These are phyloP conservation scores for Eucalyptus marginata DNA, from an alignment of 345 rosid genomes.

Conservation along the genomic window DNA sequence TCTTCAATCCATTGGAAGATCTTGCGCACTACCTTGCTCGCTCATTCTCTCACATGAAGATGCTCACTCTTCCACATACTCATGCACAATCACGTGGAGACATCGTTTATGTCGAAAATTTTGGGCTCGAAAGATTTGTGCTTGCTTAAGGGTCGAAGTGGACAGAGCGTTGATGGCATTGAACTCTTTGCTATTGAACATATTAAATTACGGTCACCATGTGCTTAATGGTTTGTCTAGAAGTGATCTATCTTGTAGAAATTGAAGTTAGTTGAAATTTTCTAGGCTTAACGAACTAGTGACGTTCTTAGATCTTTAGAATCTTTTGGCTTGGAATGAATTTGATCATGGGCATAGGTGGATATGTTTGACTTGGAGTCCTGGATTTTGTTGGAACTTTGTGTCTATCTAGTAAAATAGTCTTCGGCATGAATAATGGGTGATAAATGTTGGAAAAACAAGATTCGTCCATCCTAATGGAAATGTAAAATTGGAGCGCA, in stretches of 20 bases:
- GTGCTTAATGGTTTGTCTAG: background rate
- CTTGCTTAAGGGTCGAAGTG: background rate
- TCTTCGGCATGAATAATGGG: background rate
- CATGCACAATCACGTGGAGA: background rate
- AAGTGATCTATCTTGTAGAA: background rate
- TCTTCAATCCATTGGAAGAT: no score
- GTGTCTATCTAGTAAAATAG: background rate
- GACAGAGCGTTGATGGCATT: background rate
- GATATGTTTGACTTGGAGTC: background rate
- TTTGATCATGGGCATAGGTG: background rate
- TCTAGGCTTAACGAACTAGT: background rate
- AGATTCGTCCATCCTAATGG: background rate
- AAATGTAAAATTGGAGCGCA: background rate
- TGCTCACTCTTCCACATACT: rapidly evolving
- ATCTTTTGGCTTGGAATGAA: background rate
- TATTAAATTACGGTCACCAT: background rate
- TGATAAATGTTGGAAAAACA: background rate
- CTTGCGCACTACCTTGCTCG: background rate
- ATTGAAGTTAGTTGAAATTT: background rate
- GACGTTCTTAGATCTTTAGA: background rate
- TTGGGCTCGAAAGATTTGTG: background rate
- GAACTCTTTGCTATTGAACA: background rate
- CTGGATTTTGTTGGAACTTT: background rate
- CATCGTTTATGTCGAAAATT: rapidly evolving
- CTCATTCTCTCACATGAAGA: background rate